Percentiles rank a stretch among this genome's conserved stretches.
Evolutionary conservation across 257 asterid species (phyloP).

Genomic region (Galeopsis tetrahit): DNA sequence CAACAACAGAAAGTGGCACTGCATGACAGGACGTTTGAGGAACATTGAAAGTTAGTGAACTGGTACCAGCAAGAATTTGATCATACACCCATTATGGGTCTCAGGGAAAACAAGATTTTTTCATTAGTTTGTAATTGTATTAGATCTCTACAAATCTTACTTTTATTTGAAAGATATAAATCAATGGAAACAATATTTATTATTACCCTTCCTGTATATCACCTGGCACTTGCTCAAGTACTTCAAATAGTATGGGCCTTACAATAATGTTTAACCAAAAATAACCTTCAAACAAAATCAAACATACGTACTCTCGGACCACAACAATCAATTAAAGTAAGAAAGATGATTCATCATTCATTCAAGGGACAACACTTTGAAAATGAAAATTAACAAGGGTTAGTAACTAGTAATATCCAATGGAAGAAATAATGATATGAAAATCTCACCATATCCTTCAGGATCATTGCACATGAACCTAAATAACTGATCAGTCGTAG

Average conservation of each 20-base stretch:
- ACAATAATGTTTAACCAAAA: slow-evolving; percentile 14
- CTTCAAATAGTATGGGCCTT: background rate
- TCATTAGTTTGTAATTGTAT: background rate
- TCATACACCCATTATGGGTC: background rate
- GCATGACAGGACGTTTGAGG: slow-evolving; percentile 30
- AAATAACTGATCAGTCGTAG: slow-evolving; percentile 76
- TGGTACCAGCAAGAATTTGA: background rate
- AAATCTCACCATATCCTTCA: slow-evolving; percentile 72
- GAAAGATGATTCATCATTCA: slow-evolving; percentile 8
- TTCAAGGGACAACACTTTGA: slow-evolving; percentile 5
- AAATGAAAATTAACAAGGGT: slow-evolving; percentile 18
- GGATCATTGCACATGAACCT: slow-evolving; percentile 73
- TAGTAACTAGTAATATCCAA: slow-evolving; percentile 8
- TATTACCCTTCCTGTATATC: background rate
- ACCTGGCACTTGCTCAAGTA: background rate
- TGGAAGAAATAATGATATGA: slow-evolving; percentile 11
- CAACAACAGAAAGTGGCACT: slow-evolving; percentile 85
- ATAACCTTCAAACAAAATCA: background rate
- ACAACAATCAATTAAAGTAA: slow-evolving; percentile 28
- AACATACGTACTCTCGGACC: background rate
- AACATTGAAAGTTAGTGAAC: slow-evolving; percentile 2
- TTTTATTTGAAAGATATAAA: background rate
- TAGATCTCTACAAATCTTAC: background rate
- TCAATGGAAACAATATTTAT: background rate
- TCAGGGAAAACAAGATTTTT: background rate